phyloP scores from a whole-genome alignment of 768 basidiomycete species.

The Lactarius psammicola region DNA sequence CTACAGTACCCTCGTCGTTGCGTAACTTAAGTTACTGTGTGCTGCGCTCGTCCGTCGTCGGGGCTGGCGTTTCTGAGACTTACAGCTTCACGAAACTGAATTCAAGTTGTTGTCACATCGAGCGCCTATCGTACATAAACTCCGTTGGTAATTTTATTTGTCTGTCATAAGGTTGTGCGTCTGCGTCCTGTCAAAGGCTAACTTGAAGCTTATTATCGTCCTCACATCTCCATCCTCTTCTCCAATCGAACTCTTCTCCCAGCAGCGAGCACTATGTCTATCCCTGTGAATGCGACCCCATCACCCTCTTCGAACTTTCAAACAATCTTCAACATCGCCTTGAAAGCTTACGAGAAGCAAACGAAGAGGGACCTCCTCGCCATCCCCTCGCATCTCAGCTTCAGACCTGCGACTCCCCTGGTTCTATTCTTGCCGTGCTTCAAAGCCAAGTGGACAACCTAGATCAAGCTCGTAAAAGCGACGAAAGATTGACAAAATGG shows the following conservation, averaged over 20 bases:
- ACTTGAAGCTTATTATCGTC: background rate
- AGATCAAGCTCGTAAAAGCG: background rate
- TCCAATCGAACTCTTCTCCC: background rate
- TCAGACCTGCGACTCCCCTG: background rate
- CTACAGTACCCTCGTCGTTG: no score
- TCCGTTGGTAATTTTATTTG: no score
- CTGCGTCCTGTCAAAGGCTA: background rate
- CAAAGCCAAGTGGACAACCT: background rate
- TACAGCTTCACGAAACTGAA: no score
- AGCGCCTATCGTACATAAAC: no score
- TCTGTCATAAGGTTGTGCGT: background rate
- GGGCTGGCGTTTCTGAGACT: no score
- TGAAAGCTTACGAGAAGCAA: conserved; percentile 7
- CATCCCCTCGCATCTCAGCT: conserved; percentile 8
- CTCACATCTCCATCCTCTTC: background rate
- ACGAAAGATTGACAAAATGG: background rate
- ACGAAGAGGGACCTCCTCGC: background rate
- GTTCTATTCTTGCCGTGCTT: background rate
- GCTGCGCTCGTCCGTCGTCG: no score
- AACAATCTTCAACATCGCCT: background rate
- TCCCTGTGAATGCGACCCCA: background rate
- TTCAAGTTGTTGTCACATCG: no score
- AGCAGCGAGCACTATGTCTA: background rate
- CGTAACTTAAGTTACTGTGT: no score
- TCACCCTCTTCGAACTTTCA: background rate